Evolutionary conservation across 1,284 basidiomycete genomes (phyloP), one percentile per base, ranked within the genome.

Genomic region (Sanghuangporus sanghuang): DNA sequence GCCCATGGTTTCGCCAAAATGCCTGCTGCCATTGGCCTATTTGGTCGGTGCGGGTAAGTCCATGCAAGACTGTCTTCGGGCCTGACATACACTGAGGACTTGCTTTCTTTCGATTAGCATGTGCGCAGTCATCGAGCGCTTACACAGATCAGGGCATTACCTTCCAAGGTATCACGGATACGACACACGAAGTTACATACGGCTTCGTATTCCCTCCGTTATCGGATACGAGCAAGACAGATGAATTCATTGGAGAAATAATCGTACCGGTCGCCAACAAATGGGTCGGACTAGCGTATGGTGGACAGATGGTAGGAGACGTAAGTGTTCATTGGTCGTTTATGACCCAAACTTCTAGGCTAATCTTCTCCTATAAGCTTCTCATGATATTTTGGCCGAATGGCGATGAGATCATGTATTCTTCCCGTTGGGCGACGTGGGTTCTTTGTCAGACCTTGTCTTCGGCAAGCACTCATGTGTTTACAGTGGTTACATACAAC

Each of bases 171-270:
- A 69, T 77, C 60, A 80, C 78, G 5, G 83, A 85, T 57, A 74
- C 81, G 27, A 77, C 75, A 1, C 78, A 85, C 68, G 59, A 69
- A 21, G 81, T 85, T 5, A 79, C 78, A 27, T 83, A 81, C 67
- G 84, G 83, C 62, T 79, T 79, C 64, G 74, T 81, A 44, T 82
- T 86, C 68, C 84, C 83, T 21, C 79, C 81, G 18, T 69, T 78
- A 12, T 73, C 71, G 6, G 72, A 74, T n/a, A 74, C 74, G 18
- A 73, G 73, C 27, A 72, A 74, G 32, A 72, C 78, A 11, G 75
- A 73, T 35, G 85, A 87, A 68, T 86, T 86, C 70, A 84, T 87
- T 67, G 85, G 80, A 63, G 82, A 85, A 71, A 81, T 86, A 59
- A 80, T 85, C 39, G 80, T 83, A 8, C 84, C 85, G 2, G 74